Percentiles rank a stretch among this genome's conserved stretches.
Conservation (phyloP, 805 yeast species). For the Wickerhamiella sergipiensis region DNA sequence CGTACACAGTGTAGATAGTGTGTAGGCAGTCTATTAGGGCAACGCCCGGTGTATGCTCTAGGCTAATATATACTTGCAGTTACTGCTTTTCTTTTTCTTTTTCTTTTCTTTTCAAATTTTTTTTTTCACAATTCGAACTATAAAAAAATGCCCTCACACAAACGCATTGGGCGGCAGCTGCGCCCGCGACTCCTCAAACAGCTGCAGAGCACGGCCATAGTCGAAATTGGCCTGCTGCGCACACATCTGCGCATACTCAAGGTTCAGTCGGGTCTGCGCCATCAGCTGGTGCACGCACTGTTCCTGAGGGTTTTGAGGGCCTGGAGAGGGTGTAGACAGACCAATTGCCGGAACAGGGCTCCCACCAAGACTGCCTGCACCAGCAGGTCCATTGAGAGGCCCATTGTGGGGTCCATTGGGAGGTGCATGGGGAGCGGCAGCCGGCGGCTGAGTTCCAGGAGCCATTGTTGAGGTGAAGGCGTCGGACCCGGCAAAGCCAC, state of each 20-base stretch:
- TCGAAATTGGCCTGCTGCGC: conserved; percentile 85
- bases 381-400: too few species aligned
- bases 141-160: conserved; percentile 5
- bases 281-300: conserved; percentile 48
- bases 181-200: conserved; percentile 55
- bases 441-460: conserved; percentile 11
- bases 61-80: neutral
- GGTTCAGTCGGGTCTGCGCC: conserved; percentile 57
- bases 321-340: neutral
- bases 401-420: too few species aligned
- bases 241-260: conserved; percentile 70
- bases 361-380: neutral
- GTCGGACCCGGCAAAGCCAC: conserved; percentile 21
- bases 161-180: conserved; percentile 49
- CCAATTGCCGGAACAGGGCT: neutral
- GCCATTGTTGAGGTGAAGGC: conserved; percentile 9
- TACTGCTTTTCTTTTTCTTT: neutral
- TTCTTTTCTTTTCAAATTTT: conserved; percentile 2
- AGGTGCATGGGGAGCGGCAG: conserved; percentile 33
- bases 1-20: too few species aligned
- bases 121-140: conserved; percentile 15
- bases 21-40: too few species aligned
- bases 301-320: conserved; percentile 30
- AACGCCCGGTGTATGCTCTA: neutral
- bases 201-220: conserved; percentile 49